A percentile compares a stretch with the other conserved stretches of the same genome.
These are phyloP conservation scores for Phialophora tarda DNA, from an alignment of 2,329 filamentous ascomycete species.

Conservation along the genomic window DNA sequence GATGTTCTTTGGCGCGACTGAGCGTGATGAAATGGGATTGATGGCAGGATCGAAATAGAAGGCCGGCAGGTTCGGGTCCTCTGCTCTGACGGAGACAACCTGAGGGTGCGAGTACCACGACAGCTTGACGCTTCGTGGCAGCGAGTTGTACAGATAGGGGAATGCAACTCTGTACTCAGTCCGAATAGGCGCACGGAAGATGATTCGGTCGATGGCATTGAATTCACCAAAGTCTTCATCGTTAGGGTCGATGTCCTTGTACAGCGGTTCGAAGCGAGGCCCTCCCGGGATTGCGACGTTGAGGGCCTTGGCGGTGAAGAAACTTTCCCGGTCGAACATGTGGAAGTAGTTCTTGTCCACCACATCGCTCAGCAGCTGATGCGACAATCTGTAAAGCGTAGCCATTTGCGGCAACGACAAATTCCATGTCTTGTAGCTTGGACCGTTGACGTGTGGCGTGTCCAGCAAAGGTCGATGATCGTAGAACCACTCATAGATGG, in stretches of 20 bases:
- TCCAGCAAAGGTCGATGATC: conserved; percentile 90
- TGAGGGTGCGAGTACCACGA: conserved; percentile 95
- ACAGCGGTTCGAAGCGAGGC: conserved; percentile 92
- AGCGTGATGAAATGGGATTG: conserved; percentile 94
- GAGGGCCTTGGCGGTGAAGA: conserved; percentile 92
- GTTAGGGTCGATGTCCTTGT: conserved; percentile 98
- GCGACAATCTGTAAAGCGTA: conserved; percentile 86
- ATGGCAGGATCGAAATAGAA: conserved; percentile 99
- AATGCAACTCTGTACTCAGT: conserved; percentile 96
- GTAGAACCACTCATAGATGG: conserved; percentile 97
- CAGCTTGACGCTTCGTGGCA: conserved; percentile 90
- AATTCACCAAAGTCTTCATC: conserved; percentile 99
- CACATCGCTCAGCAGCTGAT: conserved; percentile 86
- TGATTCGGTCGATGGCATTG: conserved; percentile 98
- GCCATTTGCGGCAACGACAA: conserved; percentile 94
- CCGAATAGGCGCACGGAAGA: conserved; percentile 91
- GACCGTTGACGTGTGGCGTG: conserved; percentile 91
- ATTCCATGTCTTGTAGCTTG: conserved; percentile 97
- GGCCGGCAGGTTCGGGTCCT: conserved; percentile 86
- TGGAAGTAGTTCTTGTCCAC: conserved; percentile 98
- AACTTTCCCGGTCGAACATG: conserved; percentile 93
- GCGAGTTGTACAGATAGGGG: conserved; percentile 93
- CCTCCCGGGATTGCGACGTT: conserved; percentile 98
- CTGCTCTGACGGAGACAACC: conserved; percentile 84
- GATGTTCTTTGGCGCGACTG: conserved; percentile 93